phyloP scores from a whole-genome alignment of 164 flowering plant species.

The Sedum album region DNA sequence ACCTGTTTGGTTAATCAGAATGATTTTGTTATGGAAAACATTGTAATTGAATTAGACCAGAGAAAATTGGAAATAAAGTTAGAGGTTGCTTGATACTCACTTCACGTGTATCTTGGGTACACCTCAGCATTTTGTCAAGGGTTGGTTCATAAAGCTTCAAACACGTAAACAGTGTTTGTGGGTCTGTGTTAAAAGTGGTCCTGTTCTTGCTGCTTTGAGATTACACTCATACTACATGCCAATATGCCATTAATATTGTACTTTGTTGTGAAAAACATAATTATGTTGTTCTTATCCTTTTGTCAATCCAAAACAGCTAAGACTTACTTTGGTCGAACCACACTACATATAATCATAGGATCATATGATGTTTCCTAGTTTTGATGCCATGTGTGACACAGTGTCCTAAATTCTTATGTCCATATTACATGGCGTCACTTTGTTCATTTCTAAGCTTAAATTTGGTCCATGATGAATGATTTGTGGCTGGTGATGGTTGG shows the following conservation, averaged over 20 bases:
- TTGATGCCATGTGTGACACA: neutral
- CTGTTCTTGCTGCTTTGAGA: neutral
- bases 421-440: neutral
- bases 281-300: slow-evolving; percentile 1
- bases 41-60: neutral
- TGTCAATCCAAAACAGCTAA: slow-evolving; percentile 5
- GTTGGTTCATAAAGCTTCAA: neutral
- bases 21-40: neutral
- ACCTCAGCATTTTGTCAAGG: neutral
- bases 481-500: neutral
- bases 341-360: neutral
- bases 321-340: neutral
- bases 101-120: neutral
- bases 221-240: neutral
- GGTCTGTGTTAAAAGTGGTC: neutral
- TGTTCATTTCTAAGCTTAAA: neutral
- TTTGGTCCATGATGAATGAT: neutral
- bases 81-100: neutral
- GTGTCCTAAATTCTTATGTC: neutral
- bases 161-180: neutral
- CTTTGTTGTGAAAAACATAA: neutral
- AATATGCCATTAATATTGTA: neutral
- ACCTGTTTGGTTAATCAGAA: neutral
- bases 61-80: neutral
- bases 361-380: neutral